Conservation (phyloP, 768 basidiomycete genomes). For the Agaricus blazei region DNA sequence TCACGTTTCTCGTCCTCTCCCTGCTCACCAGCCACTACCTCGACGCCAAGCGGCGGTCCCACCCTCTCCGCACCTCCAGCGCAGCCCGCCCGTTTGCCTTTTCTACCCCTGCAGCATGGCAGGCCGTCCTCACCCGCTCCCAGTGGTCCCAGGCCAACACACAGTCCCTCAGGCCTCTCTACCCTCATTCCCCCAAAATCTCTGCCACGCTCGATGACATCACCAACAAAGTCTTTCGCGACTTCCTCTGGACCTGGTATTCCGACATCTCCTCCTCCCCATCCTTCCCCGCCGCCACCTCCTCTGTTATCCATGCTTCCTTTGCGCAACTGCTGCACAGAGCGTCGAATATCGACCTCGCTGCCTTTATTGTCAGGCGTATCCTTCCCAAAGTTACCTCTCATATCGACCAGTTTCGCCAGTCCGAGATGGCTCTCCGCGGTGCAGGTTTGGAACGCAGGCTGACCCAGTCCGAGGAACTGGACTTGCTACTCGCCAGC, state of each 20-base stretch:
- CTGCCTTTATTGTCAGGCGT: slow-evolving; percentile 73
- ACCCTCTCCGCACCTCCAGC: slow-evolving; percentile 35
- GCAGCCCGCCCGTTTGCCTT: slow-evolving; percentile 77
- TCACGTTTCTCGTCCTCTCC: slow-evolving; percentile 49
- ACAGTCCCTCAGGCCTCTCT: slow-evolving; percentile 61
- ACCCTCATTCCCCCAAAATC: slow-evolving; percentile 57
- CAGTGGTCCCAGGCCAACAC: slow-evolving; percentile 80
- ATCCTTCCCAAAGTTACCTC: slow-evolving; percentile 86
- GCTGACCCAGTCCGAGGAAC: slow-evolving; percentile 84
- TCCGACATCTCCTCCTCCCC: slow-evolving; percentile 78
- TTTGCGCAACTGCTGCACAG: slow-evolving; percentile 55
- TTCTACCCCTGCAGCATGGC: slow-evolving; percentile 93
- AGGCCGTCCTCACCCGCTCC: slow-evolving; percentile 82
- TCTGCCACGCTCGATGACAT: slow-evolving; percentile 77
- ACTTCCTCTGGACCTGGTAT: slow-evolving; percentile 93
- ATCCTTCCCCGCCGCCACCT: slow-evolving; percentile 84
- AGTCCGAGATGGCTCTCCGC: slow-evolving; percentile 82
- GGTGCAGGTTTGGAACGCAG: slow-evolving; percentile 78
- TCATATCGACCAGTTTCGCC: slow-evolving; percentile 86
- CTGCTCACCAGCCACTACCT: slow-evolving; percentile 55
- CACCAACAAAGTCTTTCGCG: slow-evolving; percentile 73
- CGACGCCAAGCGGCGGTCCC: slow-evolving; percentile 37
- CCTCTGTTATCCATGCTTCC: slow-evolving; percentile 63
- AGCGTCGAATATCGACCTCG: slow-evolving; percentile 57
- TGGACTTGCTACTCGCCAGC: slow-evolving; percentile 81